Percentiles rank a stretch among this genome's conserved stretches.
Evolutionary conservation across 1,284 basidiomycete genomes (phyloP).

Genomic region (Ustilago bromivora): DNA sequence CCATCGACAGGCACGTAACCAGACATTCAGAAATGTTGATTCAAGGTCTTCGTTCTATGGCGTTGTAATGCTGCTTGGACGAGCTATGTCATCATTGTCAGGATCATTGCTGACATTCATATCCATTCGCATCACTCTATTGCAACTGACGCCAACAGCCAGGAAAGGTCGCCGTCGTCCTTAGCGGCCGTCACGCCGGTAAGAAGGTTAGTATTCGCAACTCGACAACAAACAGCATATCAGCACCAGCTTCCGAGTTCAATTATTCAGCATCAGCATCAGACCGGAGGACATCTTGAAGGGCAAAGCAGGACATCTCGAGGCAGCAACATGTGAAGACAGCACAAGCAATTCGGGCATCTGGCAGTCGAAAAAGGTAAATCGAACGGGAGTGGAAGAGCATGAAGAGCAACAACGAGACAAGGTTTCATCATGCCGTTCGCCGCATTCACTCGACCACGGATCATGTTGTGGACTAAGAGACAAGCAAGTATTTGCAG

Average conservation of each 20-base stretch:
- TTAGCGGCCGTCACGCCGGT: constrained; percentile 69
- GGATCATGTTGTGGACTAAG: neutral
- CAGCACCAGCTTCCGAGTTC: constrained; percentile 22
- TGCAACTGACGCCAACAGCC: constrained; percentile 81
- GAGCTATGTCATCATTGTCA: neutral
- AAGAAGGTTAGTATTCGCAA: constrained; percentile 65
- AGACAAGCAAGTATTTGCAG: neutral
- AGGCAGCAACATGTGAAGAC: neutral
- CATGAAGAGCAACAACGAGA: neutral
- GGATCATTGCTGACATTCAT: constrained; percentile 13
- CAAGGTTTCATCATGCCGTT: neutral
- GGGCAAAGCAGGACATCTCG: neutral
- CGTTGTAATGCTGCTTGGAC: constrained; percentile 23
- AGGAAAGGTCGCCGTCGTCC: constrained; percentile 82
- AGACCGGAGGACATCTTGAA: neutral
- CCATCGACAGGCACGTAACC: constrained; percentile 24
- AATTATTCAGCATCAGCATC: neutral
- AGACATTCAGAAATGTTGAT: neutral
- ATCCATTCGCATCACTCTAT: neutral
- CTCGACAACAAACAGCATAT: constrained; percentile 10
- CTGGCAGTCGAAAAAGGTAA: neutral
- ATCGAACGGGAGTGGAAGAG: neutral
- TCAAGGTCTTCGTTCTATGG: neutral
- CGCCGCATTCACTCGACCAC: neutral
- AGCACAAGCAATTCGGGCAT: neutral